Evolutionary conservation across 192 early-diverging fungal genomes (phyloP).

Genomic region (Podila epigama): DNA sequence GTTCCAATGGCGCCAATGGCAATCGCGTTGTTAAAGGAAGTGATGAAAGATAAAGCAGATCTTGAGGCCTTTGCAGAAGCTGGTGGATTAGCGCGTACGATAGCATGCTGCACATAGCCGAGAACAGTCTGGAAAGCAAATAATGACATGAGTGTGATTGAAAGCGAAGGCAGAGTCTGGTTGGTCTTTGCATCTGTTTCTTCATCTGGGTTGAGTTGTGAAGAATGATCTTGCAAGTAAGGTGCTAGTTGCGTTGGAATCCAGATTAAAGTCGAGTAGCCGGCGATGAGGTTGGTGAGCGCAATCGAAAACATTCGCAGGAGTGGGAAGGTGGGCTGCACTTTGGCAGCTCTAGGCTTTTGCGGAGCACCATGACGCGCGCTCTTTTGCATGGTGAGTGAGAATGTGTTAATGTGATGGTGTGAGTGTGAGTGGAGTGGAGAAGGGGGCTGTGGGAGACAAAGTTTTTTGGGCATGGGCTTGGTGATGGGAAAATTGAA

Average conservation of each 20-base stretch:
- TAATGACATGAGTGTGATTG: constrained; percentile 23
- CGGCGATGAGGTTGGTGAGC: constrained; percentile 21
- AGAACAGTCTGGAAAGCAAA: constrained; percentile 22
- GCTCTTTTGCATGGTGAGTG: neutral
- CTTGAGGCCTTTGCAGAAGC: neutral
- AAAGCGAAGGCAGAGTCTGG: constrained; percentile 28
- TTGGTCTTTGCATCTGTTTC: neutral
- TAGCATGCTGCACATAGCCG: constrained; percentile 10
- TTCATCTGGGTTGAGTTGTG: too few species aligned
- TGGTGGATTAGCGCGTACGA: neutral
- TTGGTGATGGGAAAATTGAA: too few species aligned
- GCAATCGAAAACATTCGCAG: constrained; percentile 29
- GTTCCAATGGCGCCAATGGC: constrained; percentile 26
- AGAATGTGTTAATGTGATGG: neutral
- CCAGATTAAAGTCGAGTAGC: constrained; percentile 20
- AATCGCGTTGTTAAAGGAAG: constrained; percentile 19
- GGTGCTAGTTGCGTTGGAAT: constrained; percentile 10
- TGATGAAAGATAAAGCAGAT: constrained; percentile 8
- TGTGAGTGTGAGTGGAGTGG: neutral
- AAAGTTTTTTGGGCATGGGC: too few species aligned
- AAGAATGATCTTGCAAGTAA: neutral
- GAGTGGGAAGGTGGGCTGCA: constrained; percentile 30
- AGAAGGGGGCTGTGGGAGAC: too few species aligned
- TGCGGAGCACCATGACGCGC: constrained; percentile 5
- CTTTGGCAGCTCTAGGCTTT: neutral